Base-by-base conservation (phyloP, 495 filamentous ascomycete species). In the Penicillium manginii region DNA sequence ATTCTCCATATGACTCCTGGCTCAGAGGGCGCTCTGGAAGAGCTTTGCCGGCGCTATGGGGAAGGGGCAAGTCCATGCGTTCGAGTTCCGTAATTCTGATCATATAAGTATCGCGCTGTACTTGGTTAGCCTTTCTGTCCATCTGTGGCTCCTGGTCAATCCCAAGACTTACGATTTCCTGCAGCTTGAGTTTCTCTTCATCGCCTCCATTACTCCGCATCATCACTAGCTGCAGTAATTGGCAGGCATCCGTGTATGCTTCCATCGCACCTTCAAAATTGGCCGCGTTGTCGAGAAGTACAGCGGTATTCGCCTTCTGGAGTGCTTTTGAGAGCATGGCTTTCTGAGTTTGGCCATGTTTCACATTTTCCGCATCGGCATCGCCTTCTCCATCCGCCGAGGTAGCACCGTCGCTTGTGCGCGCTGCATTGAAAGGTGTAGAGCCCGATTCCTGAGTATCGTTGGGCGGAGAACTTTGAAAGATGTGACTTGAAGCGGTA, bases 241-340 rank as follows among this genome's bases (percentile, higher is more conserved):
- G 78, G 64, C 96, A 96, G 5, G 93, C 93, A 74, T 98, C 96
- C 17, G 80, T 81, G 68, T 98, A 98, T 22, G 94, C 92, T 64
- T 91, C 85, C 77, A 94, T 88, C 29, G 94, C 94, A 22, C 92
- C 92, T 69, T 94, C 91, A 62, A 93, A 89, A 70, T 97, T 96
- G 64, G 93, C 89, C 4, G 91, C 92, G 78, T 96, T 96, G 71
- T 98, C 94, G 31, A 98, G 84, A 54, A 96, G 81, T 15, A 98
- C 94, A 8, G 94, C 94, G 21, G 91, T 94, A 63, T 97, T 96
- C 37, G 94, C 94, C 73, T 97, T 97, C 64, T 96, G 87, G 42
- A 98, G 76, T 7, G 94, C 94, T 67, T 89, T 92, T 4, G 92
- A 94, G 17, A 98, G 80, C 90, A 97, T 97, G 21, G 86, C 86